Evolutionary conservation across 2,329 filamentous ascomycete species (phyloP).

Genomic region (Pseudogymnoascus pannorum): DNA sequence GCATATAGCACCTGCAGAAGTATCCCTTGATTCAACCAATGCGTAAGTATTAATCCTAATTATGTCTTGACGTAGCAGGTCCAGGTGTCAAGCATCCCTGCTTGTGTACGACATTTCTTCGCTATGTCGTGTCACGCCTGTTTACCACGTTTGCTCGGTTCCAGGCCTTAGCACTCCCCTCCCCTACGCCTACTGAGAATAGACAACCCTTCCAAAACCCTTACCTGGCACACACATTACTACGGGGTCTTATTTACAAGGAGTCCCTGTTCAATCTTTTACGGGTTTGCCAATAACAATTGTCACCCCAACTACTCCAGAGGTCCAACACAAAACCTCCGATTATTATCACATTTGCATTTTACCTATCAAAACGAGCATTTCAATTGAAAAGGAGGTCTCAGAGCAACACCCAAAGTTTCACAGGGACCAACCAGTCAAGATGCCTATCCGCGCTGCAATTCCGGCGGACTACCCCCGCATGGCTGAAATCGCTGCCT

Average conservation of each 20-base stretch:
- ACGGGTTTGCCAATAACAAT: background rate
- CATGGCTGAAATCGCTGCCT: conserved; percentile 27
- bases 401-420: background rate
- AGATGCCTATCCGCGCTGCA: conserved; percentile 12
- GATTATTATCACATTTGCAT: background rate
- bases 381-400: background rate
- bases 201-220: background rate
- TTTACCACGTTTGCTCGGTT: conserved; percentile 6
- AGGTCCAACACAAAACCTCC: background rate
- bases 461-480: conserved; percentile 8
- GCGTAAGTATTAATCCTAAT: conserved; percentile 1
- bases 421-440: background rate
- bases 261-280: background rate
- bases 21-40: background rate
- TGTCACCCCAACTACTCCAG: background rate
- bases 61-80: background rate
- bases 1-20: background rate
- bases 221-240: background rate
- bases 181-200: background rate
- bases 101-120: background rate
- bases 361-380: background rate
- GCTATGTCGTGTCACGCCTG: background rate
- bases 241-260: background rate
- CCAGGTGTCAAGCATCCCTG: background rate
- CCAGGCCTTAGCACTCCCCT: background rate